Base-by-base conservation (phyloP, 129 eudicot species). In the Artemisia tridentata region DNA sequence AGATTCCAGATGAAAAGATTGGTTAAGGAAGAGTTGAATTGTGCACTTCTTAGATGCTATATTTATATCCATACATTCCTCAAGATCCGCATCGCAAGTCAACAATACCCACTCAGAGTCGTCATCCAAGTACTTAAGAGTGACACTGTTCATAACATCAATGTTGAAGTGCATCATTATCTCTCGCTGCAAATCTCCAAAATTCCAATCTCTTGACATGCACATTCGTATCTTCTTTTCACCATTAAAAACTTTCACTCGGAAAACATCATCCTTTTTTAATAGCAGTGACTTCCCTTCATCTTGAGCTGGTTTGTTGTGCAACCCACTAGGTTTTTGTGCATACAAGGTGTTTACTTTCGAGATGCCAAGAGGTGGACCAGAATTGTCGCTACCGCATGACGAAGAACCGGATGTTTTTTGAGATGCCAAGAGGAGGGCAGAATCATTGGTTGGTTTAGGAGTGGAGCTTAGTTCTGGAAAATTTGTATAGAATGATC, bases 31-130 rank as follows among this genome's bases (percentile, higher is more conserved):
- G 60, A 83, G 80, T 77, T 83, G 83, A 21, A 86, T 81, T 23
- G 72, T 78, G 72, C 78, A 82, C 46, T 50, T 75, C 54, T 70
- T 73, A 20, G 84, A 83, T 23, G 74, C 80, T 31, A 55, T 80
- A 65, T 78, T 78, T 81, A 86, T 70, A 60, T 83, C 91, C 71
- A 83, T 75, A 52, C 91, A 86, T 73, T 86, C 91, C 71, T 83
- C 82, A 78, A 86, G 84, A 86, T 86, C 91, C 71, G 79, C 91
- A 69, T 86, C 84, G 29, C 91, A 86, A 15, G 91, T 86, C 67
- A 86, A 78, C 13, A 86, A 80, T 25, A 86, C 88, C 91, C 91
- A 86, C 75, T 86, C 91, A 46, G 76, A 75, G 65, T 86, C 91
- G 57, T 86, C 88, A 66, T 86, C 91, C 79, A 86, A 71, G 69